Base-by-base conservation (phyloP, 129 eudicot genomes). In the carrot (Daucus carota) region DNA sequence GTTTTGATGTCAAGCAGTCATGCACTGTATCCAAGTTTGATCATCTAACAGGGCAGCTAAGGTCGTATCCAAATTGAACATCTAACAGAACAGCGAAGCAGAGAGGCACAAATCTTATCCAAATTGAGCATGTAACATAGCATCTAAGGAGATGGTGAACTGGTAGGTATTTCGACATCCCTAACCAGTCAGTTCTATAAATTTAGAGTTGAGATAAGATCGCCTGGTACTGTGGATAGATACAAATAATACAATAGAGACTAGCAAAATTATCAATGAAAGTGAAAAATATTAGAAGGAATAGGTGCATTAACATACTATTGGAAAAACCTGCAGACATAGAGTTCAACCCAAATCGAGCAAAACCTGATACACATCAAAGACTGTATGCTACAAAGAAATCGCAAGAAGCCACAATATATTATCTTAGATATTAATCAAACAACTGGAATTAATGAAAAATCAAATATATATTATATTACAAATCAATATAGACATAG, bases 401-500 rank as follows among this genome's bases (percentile, higher is more conserved):
- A 34, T 68, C 5, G 5, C 41, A 68, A n/a, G 72, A 34, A 36
- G 72, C 72, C 63, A 13, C 38, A 29, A 0, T 57, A 63, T 36
- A 68, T 68, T 38, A 20, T 36, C 28, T 36, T 36, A 20, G 0
- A 7, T 12, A 3, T 20, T 2, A 40, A 68, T 68, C 72, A 68
- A 36, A 33, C n/a, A 28, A 68, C 45, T 9, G 73, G 45, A 33
- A 33, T 65, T 65, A 24, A 36, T 68, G 38, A 34, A 36, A 36
- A 57, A n/a, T 38, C 31, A 68, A 36, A 36, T 38, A 34, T 36
- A 8, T 18, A 68, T 36, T 45, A 40, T 68, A 68, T 68, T 17
- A 68, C 73, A 68, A 68, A 38, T 38, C 73, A 8, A 68, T 9
- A 68, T 68, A 36, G 45, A 68, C n/a, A 66, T 17, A 66, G 5